These are phyloP conservation scores for Fusarium buxicola DNA, from an alignment of 2,329 filamentous ascomycete species.

Conservation along the genomic window DNA sequence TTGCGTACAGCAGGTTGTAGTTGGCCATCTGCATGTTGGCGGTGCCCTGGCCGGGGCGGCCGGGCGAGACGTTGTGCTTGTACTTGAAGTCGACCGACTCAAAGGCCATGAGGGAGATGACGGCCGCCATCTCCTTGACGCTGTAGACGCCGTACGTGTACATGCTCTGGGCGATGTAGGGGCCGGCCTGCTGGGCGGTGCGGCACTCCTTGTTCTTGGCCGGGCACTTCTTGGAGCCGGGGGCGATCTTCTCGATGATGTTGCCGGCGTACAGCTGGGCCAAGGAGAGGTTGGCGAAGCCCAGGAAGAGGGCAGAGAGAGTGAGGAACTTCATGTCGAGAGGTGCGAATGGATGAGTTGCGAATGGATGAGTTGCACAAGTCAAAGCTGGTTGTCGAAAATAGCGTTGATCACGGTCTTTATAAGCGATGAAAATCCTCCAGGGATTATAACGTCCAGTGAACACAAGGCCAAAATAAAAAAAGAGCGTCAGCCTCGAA, in stretches of 20 bases:
- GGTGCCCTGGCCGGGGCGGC: conserved; percentile 77
- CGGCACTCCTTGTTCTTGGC: conserved; percentile 69
- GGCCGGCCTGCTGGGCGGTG: conserved; percentile 71
- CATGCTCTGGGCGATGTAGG: conserved; percentile 68
- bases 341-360: not conserved
- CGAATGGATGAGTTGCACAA: not conserved
- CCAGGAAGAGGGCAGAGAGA: conserved; percentile 28
- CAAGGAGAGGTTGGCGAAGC: conserved; percentile 31
- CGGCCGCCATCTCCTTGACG: conserved; percentile 72
- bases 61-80: conserved; percentile 71
- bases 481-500: not conserved
- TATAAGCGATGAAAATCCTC: conserved; percentile 5
- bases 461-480: too few relatives aligned
- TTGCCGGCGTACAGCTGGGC: conserved; percentile 46
- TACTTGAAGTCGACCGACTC: conserved; percentile 78
- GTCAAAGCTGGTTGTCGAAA: too few relatives aligned
- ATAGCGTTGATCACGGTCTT: not conserved
- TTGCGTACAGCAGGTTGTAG: conserved; percentile 62
- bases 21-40: conserved; percentile 63
- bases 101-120: conserved; percentile 77
- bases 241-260: conserved; percentile 67
- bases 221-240: conserved; percentile 65
- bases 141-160: conserved; percentile 65
- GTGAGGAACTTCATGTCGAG: conserved; percentile 47
- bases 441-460: conserved; percentile 10